phyloP scores from a whole-genome alignment of 1,139 yeast genomes.

The Nakaseomyces bracarensis region DNA sequence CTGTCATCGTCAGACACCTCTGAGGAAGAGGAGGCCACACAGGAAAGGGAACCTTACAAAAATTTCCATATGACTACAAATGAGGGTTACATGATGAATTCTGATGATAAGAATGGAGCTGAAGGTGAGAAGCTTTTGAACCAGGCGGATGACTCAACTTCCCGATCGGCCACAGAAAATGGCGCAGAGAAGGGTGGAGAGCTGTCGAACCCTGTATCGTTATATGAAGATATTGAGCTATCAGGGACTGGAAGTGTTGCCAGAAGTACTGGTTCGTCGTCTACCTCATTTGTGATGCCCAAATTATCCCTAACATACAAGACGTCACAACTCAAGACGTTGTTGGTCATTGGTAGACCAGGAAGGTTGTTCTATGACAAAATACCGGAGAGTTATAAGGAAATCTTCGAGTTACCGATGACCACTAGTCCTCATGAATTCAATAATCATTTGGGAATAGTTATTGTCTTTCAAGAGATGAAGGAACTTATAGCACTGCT shows the following conservation, averaged over 20 bases:
- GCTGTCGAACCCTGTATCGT: neutral
- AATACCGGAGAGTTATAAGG: slow-evolving; percentile 20
- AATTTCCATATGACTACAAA: slow-evolving; percentile 1
- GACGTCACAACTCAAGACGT: slow-evolving; percentile 3
- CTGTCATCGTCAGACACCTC: slow-evolving; percentile 30
- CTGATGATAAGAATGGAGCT: neutral
- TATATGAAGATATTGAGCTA: neutral
- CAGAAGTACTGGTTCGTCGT: slow-evolving; percentile 23
- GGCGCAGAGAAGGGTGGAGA: neutral
- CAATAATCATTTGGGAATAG: slow-evolving; percentile 18
- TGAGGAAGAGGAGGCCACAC: slow-evolving; percentile 21
- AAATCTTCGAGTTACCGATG: slow-evolving; percentile 20
- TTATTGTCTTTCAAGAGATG: slow-evolving; percentile 25
- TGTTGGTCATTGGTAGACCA: slow-evolving; percentile 24
- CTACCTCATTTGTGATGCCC: slow-evolving; percentile 32
- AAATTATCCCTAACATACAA: slow-evolving; percentile 22
- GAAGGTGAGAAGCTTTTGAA: too few species aligned
- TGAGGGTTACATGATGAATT: neutral
- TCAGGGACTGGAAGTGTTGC: slow-evolving; percentile 10
- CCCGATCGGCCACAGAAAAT: neutral
- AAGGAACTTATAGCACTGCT: slow-evolving; percentile 22
- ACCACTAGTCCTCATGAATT: slow-evolving; percentile 16
- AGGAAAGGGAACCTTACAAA: neutral
- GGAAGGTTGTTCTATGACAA: slow-evolving; percentile 21
- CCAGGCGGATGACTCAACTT: slow-evolving; percentile 5